These are phyloP conservation scores for Neonectria neomacrospora DNA, from an alignment of 2,329 filamentous ascomycete species.

Conservation along the genomic window DNA sequence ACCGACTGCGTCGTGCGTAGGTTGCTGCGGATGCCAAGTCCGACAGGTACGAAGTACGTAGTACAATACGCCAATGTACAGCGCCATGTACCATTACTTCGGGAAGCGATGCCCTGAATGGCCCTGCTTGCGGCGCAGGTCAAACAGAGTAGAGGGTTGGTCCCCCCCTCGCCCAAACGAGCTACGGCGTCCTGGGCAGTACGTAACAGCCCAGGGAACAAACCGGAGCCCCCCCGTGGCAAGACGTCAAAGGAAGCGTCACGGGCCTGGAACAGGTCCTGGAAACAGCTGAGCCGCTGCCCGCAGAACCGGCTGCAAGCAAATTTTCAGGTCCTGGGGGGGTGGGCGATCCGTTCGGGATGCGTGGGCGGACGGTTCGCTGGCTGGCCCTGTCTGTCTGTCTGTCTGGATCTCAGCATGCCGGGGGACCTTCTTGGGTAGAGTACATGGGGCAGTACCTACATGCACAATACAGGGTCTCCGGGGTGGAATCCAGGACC, in stretches of 20 bases:
- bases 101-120: constrained; percentile 9
- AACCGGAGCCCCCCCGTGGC: constrained; percentile 39
- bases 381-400: constrained; percentile 26
- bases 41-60: too few relatives aligned
- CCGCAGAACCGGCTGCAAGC: not conserved
- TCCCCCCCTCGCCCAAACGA: constrained; percentile 33
- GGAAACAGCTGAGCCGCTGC: constrained; percentile 31
- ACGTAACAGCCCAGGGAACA: constrained; percentile 42
- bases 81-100: constrained; percentile 2
- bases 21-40: not conserved
- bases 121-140: constrained; percentile 31
- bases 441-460: constrained; percentile 26
- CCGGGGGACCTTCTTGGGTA: constrained; percentile 29
- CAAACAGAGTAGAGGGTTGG: constrained; percentile 36
- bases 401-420: constrained; percentile 24
- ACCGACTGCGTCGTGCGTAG: constrained; percentile 5
- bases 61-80: not conserved
- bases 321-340: constrained; percentile 20
- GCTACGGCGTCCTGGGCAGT: constrained; percentile 38
- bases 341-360: constrained; percentile 19
- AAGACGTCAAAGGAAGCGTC: constrained; percentile 13
- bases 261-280: constrained; percentile 19
- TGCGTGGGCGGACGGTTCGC: constrained; percentile 31
- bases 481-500: constrained; percentile 20
- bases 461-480: constrained; percentile 24